Evolutionary conservation across 495 filamentous ascomycete species (phyloP), one percentile per base, ranked within the genome.

Genomic region (Hyaloscypha finlandica): DNA sequence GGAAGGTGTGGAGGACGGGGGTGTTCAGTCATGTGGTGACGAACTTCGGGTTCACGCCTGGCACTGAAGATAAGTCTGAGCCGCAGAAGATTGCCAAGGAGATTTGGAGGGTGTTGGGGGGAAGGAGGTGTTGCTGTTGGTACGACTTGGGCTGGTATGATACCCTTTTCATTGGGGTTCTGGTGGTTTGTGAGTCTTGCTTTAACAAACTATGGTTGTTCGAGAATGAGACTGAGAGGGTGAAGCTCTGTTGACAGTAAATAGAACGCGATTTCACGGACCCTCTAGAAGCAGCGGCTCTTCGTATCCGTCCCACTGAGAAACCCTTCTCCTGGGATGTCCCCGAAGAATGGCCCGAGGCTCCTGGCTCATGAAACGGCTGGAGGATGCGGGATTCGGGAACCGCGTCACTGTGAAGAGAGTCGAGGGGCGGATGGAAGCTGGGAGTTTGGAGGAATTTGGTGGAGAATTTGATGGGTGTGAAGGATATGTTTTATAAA

Each of bases 1-100:
- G 37, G 42, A 77, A 75, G 72, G 84, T 6, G 70, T 93, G 6
- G 96, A 92, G 73, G 92, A 93, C 1, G 78, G 83, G 83, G 14
- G 77, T 80, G 61, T 81, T 90, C 55, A 82, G 83, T 6, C 86
- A 84, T 22, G 78, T 78, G 61, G 83, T 92, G 63, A 81, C 86
- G 25, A 85, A 90, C 59, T 55, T 61, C 33, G 64, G 60, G 16
- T 60, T 69, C 22, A 30, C 62, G 14, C 22, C 37, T 14, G 25
- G 29, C 11, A n/a, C 42, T 5, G 60, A 62, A 12, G 71, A 67
- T 45, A 29, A 3, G 3, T 33, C 57, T 3, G 61, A 35, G 3
- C 59, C 60, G 8, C 3, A 37, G 9, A 66, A 63, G 25, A 61
- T 35, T 6, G 45, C 65, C 37, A 59, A 52, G 52, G 71, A 73